Evolutionary conservation across 1,284 basidiomycete genomes (phyloP), one percentile per base, ranked within the genome.

Genomic region (Ceratobasidium sp.): DNA sequence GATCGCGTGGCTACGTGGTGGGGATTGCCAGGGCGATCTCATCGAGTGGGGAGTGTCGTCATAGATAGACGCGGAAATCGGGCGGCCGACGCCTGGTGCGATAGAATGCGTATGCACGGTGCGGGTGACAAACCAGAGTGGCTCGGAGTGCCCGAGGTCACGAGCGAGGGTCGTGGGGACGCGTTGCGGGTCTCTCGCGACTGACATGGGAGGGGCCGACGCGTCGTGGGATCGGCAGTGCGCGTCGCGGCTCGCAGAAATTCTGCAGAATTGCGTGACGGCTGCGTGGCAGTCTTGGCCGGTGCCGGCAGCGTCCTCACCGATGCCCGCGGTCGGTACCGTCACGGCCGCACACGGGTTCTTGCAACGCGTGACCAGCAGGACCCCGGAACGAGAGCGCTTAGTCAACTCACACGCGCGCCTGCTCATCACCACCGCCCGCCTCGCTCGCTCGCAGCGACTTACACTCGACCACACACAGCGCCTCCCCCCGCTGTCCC

Each of bases 401-500:
- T 45, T 45, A 21, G 52, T 32, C 30, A 32, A 55, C 52, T 55
- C 52, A 55, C 52, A 55, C 52, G 52, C 48, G 48, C 52, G 28
- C 52, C 30, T 28, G 52, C 52, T 55, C 52, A 55, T 55, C 52
- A 55, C 52, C 18, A 23, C 46, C 50, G 57, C 57, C 32, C 57
- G 53, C 46, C 18, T 48, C 46, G 46, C n/a, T n/a, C n/a, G n/a
- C 32, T 26, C 9, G 36, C 57, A 18, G 34, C 34, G 28, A 32
- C 34, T 59, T 30, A 18, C 36, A 2, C 21, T 30, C 57, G 32
- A 36, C 57, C 57, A 59, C 57, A 59, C 23, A 28, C 50, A 28
- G 21, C 50, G 28, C 57, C 36, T 3, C 57, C 26, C 57, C 26
- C 28, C 34, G 21, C 34, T 26, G 16, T 16, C 57, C 34, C 39